These are phyloP conservation scores for Withania somnifera DNA, from an alignment of 305 asterid species.

Conservation along the genomic window DNA sequence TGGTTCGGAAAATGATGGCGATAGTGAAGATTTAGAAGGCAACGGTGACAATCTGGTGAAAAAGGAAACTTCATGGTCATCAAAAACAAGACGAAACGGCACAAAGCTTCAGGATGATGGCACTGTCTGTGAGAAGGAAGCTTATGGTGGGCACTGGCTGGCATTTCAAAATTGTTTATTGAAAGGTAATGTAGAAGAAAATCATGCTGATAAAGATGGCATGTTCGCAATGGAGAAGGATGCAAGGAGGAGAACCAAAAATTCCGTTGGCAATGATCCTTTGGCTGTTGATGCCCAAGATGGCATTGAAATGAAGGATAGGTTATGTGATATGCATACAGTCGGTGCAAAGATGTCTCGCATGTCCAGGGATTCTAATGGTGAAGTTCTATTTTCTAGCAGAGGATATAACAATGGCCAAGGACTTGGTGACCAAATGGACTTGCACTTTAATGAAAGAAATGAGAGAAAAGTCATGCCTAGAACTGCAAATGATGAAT, in stretches of 20 bases:
- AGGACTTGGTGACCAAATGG: slow-evolving; percentile 25
- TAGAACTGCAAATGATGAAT: slow-evolving; percentile 48
- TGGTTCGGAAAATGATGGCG: slow-evolving; percentile 26
- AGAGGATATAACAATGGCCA: slow-evolving; percentile 22
- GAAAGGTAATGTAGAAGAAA: slow-evolving; percentile 52
- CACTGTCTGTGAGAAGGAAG: slow-evolving; percentile 31
- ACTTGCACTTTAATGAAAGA: slow-evolving; percentile 46
- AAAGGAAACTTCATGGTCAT: slow-evolving; percentile 28
- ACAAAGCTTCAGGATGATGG: slow-evolving; percentile 12
- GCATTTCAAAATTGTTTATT: slow-evolving; percentile 80
- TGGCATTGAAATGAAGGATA: slow-evolving; percentile 32
- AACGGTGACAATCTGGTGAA: slow-evolving; percentile 14
- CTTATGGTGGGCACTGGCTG: slow-evolving; percentile 71
- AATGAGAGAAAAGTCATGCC: slow-evolving; percentile 40
- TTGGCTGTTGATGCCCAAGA: slow-evolving; percentile 33
- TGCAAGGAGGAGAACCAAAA: slow-evolving; percentile 32
- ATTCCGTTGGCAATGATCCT: slow-evolving; percentile 33
- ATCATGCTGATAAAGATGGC: slow-evolving; percentile 24
- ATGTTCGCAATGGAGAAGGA: slow-evolving; percentile 53
- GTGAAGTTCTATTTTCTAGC: slow-evolving; percentile 31
- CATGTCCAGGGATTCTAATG: slow-evolving; percentile 35
- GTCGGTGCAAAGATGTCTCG: slow-evolving; percentile 33
- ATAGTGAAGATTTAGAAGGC: slow-evolving; percentile 10
- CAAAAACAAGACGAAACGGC: slow-evolving; percentile 37
- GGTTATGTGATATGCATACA: slow-evolving; percentile 34